Evolutionary conservation across 495 filamentous ascomycete species (phyloP), one percentile per base, ranked within the genome.

Genomic region (Penicillium verhagenii): DNA sequence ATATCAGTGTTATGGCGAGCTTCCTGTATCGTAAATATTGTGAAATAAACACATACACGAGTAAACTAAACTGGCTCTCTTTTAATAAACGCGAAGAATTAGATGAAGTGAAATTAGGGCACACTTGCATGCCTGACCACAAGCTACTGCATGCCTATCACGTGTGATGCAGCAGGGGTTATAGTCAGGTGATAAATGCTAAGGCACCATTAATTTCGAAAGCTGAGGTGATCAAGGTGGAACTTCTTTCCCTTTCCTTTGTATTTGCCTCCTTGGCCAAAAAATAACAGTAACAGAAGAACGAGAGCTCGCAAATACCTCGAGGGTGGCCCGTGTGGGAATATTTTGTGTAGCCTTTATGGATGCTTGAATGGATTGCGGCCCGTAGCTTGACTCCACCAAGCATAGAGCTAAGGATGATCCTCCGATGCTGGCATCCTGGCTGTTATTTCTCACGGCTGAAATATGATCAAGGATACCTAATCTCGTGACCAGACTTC

Each of bases 91-190:
- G 9, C 11, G 7, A 48, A n/a, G 16, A 48, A 8, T 24, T 45
- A 45, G 11, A 26, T 45, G 42, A 16, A 25, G 21, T 28, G 21
- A 42, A 43, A 18, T 52, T 52, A 52, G 49, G 49, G 49, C 49
- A 52, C 13, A n/a, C 35, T 35, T 47, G 29, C 45, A 45, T 26
- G 45, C 45, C 28, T 16, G 23, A 45, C 23, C 13, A 26, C 9
- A 23, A 45, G 18, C 45, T 31, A 48, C 45, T 52, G 49, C 49
- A 52, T 28, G 37, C 5, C 7, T 9, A 13, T 52, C 49, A 52
- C 49, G 49, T 52, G 49, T 38, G 37, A 38, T 52, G 47, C 11
- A 26, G 39, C 47, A 50, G 20, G 47, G 47, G 14, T 40, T 24
- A 43, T 43, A 10, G 37, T 28, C 49, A 42, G 49, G 35, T 42